Percentiles rank a stretch among this genome's conserved stretches.
Evolutionary conservation across 148 eudicot species (phyloP).

Genomic region (Polygonum aviculare): DNA sequence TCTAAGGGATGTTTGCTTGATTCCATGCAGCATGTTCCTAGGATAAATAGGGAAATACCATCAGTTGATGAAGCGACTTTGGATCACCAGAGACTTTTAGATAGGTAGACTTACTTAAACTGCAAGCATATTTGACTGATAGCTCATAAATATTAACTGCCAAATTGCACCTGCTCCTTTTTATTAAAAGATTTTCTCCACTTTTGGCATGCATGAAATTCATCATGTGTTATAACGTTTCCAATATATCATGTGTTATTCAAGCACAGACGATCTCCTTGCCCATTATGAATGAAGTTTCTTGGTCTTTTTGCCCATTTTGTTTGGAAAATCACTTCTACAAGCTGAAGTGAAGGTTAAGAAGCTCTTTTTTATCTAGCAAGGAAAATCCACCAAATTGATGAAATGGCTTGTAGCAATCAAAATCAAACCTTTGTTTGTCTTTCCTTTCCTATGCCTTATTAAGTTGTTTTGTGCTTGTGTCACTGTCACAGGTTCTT

Average conservation of each 20-base stretch:
- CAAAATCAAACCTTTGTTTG: neutral
- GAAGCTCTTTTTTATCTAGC: neutral
- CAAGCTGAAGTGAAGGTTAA: neutral
- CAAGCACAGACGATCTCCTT: neutral
- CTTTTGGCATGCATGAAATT: neutral
- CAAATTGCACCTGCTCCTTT: neutral
- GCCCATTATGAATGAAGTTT: neutral
- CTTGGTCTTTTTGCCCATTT: neutral
- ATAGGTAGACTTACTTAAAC: conserved; percentile 39
- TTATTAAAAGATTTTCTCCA: neutral
- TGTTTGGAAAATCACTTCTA: neutral
- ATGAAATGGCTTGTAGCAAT: neutral
- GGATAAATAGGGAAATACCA: conserved; percentile 94
- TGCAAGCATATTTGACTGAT: neutral
- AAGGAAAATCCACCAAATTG: neutral
- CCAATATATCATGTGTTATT: neutral
- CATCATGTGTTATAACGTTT: neutral
- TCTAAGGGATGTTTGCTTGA: neutral
- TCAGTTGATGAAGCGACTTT: conserved; percentile 87
- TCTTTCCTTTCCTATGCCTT: neutral
- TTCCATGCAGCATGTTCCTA: conserved; percentile 76
- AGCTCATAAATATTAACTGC: neutral
- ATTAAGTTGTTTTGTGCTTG: neutral
- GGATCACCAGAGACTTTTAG: conserved; percentile 85
- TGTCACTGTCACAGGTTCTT: neutral